Evolutionary conservation across 192 early-diverging fungal species (phyloP), one percentile per base, ranked within the genome.

Genomic region (Umbelopsis isabellina): DNA sequence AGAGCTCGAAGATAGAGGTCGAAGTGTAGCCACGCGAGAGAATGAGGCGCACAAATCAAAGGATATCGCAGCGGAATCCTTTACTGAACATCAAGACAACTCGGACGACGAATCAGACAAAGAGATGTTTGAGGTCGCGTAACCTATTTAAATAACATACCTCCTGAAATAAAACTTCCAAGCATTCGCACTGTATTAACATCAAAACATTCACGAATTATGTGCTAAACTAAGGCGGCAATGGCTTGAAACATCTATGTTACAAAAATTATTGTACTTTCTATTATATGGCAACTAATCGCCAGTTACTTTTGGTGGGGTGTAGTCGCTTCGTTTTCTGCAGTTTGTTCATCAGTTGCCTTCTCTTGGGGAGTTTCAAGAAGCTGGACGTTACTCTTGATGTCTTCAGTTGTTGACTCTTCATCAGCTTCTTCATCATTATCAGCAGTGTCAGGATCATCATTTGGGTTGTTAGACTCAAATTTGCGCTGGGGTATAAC

Each of bases 401-500:
- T 66, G 3, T 51, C 65, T 25, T 70, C 69, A 7, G 37, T 18
- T 11, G 68, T 22, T 1, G 50, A 46, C 11, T 67, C 23, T 49
- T 71, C 58, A 16, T 52, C 49, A 10, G 21, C 47, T 1, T 27
- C 33, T 15, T 72, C 52, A 55, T 70, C 65, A 27, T 53, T 15
- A 18, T 58, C 15, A 2, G n/a, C 51, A 37, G 49, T 20, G 18
- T 49, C 44, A 30, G 27, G 15, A 16, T 52, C 37, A 15, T 50
- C 33, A 25, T 11, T 33, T 33, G 23, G 13, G 23, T 58, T 58
- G 27, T 74, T 83, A 6, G 86, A 80, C 49, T 89, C 84, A 61
- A 92, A 77, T 80, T 98, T 98, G 37, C 97, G 90, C 61, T 87
- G 83, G 45, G 97, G 97, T 49, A 99, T 92, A n/a, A 92, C 89